Base-by-base conservation (phyloP, 129 eudicot genomes). In the carrot (Daucus carota) region DNA sequence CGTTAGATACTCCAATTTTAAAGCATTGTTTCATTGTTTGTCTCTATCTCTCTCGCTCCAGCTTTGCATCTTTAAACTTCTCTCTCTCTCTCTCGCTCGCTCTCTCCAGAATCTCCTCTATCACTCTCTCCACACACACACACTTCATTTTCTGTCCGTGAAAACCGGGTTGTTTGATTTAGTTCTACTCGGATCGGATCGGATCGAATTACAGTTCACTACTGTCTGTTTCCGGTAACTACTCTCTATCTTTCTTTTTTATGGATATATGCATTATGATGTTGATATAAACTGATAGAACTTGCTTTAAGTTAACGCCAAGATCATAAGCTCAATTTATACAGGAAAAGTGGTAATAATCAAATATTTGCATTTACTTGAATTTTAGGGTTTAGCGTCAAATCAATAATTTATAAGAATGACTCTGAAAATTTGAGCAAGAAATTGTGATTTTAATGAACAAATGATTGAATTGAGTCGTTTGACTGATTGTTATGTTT, bases 1-100 rank as follows among this genome's bases (percentile, higher is more conserved):
- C 92, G 92, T 88, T 88, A 32, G 24, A 76, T 29, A 71, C 79
- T 80, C 75, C 22, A 62, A 76, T 79, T 88, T 88, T 78, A 77
- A 85, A 85, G 24, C 32, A 85, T 33, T 82, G 80, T 73, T n/a
- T n/a, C 32, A 85, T 33, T 82, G 10, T 74, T 18, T 24, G 36
- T 60, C 32, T 9, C 32, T 57, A 2, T 17, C 22, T 47, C 18
- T 47, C 54, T 42, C 33, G 6, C 26, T 45, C 14, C 29, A 11
- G 47, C 45, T 70, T 18, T 38, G 29, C 0, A 33, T 41, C 67
- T 40, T 72, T 48, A 26, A 29, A 42, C 42, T 75, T 75, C 32
- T 46, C 14, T 43, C 29, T 41, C 17, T n/a, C 8, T 41, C 66
- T 59, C 54, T 46, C 54, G 6, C 67, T 15, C 26, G 22, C 32